Base-by-base conservation (phyloP, 495 filamentous ascomycete species). In the Trichocladium uniseriatum region DNA sequence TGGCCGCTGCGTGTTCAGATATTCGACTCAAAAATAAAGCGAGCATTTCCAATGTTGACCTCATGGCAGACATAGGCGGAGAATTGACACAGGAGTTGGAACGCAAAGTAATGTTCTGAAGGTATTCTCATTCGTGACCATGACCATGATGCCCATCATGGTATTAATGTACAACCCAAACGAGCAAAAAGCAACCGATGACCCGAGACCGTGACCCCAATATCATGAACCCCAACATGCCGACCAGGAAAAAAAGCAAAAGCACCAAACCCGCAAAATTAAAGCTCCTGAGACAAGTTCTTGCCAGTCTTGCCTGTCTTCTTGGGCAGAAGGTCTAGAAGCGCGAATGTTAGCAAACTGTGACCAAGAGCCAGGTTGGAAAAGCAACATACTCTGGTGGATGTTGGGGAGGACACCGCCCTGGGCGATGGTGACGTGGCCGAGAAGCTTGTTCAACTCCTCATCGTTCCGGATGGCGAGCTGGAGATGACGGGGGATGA, bases 391-490 rank as follows among this genome's bases (percentile, higher is more conserved):
- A 95, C 89, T 96, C 72, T 94, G 87, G 78, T 96, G 89, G 56
- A 95, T 94, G 81, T 95, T 95, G 68, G 92, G 92, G 46, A 98
- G 79, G 56, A 98, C 92, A 95, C 92, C 92, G 76, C 92, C 92
- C 75, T 97, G 92, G 64, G 92, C 92, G 63, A 98, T 98, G 67
- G 92, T 98, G 75, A 97, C 92, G 67, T 97, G 92, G 49, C 92
- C 92, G 46, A 98, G 79, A 41, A 98, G 89, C 81, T 98, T 98
- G 85, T 98, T 97, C 88, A 98, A 71, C 72, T 98, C 92, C 81
- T 98, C 90, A 72, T 98, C 92, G 72, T 97, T 97, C 59, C 92
- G 86, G 77, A 98, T 98, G 71, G 92, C 92, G 62, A 98, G 90
- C 78, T 98, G 92, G 41, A 98, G 84, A 74, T 98, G 92, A 69